Evolutionary conservation across 768 basidiomycete genomes (phyloP).

Genomic region (Lactifluus volemus): DNA sequence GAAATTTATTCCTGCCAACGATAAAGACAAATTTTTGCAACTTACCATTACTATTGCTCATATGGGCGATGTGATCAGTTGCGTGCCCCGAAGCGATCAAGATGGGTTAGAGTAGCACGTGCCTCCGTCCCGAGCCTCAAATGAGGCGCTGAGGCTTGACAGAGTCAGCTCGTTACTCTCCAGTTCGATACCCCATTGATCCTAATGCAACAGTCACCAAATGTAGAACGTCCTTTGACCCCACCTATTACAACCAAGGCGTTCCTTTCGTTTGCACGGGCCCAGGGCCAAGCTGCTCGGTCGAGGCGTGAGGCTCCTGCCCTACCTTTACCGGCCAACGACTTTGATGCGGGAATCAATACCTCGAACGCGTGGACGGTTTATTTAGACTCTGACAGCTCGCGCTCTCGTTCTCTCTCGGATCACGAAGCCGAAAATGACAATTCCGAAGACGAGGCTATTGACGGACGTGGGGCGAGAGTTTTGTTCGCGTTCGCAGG

Average conservation of each 20-base stretch:
- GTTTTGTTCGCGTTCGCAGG: conserved; percentile 71
- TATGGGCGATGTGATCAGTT: not conserved
- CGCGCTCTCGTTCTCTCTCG: conserved; percentile 36
- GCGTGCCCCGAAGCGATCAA: no score
- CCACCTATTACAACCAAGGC: conserved; percentile 12
- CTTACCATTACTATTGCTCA: conserved; percentile 6
- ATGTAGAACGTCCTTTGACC: conserved; percentile 4
- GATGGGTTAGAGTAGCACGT: no score
- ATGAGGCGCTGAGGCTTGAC: not conserved
- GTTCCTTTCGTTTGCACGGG: conserved; percentile 11
- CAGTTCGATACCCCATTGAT: not conserved
- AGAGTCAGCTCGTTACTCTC: not conserved
- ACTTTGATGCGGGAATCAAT: conserved; percentile 74
- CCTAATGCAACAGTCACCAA: conserved; percentile 5
- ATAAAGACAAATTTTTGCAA: not conserved
- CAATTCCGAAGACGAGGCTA: conserved; percentile 26
- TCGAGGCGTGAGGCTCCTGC: not conserved
- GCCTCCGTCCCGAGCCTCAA: no score
- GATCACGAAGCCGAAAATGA: conserved; percentile 30
- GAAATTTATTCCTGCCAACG: not conserved
- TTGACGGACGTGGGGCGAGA: conserved; percentile 44
- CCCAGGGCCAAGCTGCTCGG: conserved; percentile 9
- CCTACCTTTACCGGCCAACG: conserved; percentile 18
- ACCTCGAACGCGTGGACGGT: conserved; percentile 72
- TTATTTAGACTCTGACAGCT: conserved; percentile 35